phyloP scores from a whole-genome alignment of 2,329 filamentous ascomycete genomes.

The Colletotrichum scovillei region DNA sequence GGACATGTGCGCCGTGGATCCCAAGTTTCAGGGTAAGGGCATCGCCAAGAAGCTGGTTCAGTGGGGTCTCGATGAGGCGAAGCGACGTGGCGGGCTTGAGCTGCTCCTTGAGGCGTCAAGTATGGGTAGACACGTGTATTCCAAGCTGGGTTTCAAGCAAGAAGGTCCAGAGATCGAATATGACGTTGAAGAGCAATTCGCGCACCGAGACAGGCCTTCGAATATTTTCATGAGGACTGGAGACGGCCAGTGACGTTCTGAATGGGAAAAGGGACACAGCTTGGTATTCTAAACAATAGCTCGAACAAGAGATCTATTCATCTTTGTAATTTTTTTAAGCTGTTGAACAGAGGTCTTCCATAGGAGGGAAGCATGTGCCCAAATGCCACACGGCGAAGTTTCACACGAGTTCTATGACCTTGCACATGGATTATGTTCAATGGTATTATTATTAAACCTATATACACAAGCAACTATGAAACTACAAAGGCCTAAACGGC shows the following conservation, averaged over 20 bases:
- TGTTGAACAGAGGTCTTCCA: not conserved
- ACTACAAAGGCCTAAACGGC: not conserved
- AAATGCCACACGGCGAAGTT: not conserved
- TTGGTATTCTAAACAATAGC: no score
- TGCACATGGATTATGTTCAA: not conserved
- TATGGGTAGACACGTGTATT: slow-evolving; percentile 60
- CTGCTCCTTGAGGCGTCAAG: slow-evolving; percentile 57
- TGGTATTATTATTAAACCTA: not conserved
- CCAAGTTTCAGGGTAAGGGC: slow-evolving; percentile 62
- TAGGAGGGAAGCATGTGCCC: no score
- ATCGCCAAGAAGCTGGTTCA: slow-evolving; percentile 57
- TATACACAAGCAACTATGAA: no score
- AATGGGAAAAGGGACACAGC: not conserved
- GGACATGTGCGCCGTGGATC: slow-evolving; percentile 64
- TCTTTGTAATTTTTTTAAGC: no score
- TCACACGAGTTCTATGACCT: not conserved
- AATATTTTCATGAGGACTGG: slow-evolving; percentile 61
- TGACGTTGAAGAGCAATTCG: slow-evolving; percentile 57
- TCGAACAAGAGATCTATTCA: no score
- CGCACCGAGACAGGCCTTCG: slow-evolving; percentile 47
- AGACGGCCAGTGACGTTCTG: not conserved
- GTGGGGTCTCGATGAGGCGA: slow-evolving; percentile 59
- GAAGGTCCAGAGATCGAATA: slow-evolving; percentile 56
- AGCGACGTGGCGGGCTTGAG: slow-evolving; percentile 53
- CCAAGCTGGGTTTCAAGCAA: slow-evolving; percentile 56